A percentile compares a stretch with the other conserved stretches of the same genome.
Conservation (phyloP, 495 filamentous ascomycete species). For the Penicillium nucicola region DNA sequence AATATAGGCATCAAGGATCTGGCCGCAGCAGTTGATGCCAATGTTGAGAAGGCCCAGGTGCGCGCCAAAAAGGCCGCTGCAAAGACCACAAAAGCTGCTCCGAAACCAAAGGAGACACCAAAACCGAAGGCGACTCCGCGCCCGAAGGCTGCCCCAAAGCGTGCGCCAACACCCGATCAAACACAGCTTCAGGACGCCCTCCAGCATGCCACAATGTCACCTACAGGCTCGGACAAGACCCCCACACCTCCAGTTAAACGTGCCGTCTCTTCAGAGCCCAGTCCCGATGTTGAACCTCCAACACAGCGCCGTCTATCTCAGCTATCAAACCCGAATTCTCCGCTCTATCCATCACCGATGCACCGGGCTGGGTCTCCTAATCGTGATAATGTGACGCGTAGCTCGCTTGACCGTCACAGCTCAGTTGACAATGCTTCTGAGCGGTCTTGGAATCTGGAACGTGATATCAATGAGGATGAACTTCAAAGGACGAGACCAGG, state of each 20-base stretch:
- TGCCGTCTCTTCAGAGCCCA: slow-evolving; percentile 35
- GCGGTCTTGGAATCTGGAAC: slow-evolving; percentile 39
- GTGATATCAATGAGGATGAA: slow-evolving; percentile 41
- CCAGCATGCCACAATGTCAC: slow-evolving; percentile 25
- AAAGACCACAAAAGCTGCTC: neutral
- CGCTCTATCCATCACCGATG: slow-evolving; percentile 36
- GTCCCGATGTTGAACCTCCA: slow-evolving; percentile 24
- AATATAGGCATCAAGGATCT: slow-evolving; percentile 21
- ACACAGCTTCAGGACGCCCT: slow-evolving; percentile 34
- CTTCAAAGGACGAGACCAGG: slow-evolving; percentile 34
- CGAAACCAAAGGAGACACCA: neutral
- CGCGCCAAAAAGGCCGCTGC: slow-evolving; percentile 7
- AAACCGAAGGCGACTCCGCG: neutral
- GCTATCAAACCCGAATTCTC: slow-evolving; percentile 13
- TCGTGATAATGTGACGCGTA: slow-evolving; percentile 7
- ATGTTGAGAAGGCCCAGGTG: slow-evolving; percentile 21
- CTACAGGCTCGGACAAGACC: slow-evolving; percentile 30
- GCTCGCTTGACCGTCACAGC: slow-evolving; percentile 23
- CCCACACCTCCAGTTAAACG: slow-evolving; percentile 38
- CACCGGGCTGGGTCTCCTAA: slow-evolving; percentile 15
- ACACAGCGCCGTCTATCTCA: slow-evolving; percentile 16
- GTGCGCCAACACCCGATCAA: slow-evolving; percentile 43
- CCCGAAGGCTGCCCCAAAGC: slow-evolving; percentile 8
- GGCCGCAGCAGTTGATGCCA: slow-evolving; percentile 23
- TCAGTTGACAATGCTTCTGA: slow-evolving; percentile 37